A percentile compares a stretch with the other conserved stretches of the same genome.
phyloP scores from a whole-genome alignment of 2,329 filamentous ascomycete genomes.

The Diaporthe sp. region DNA sequence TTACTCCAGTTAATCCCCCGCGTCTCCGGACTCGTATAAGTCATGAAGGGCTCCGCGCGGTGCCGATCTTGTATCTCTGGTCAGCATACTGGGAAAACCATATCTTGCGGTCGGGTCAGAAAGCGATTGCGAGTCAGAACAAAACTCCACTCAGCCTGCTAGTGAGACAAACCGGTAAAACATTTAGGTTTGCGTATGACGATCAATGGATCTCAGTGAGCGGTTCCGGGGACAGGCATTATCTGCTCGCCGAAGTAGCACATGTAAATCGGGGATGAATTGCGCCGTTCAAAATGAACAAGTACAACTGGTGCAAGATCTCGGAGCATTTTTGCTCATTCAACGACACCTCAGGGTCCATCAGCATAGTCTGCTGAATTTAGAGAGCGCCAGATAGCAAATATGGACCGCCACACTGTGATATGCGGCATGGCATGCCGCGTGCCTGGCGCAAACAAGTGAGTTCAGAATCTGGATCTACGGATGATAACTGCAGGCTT shows the following conservation, averaged over 20 bases:
- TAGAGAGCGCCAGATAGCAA: background rate
- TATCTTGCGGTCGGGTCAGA: background rate
- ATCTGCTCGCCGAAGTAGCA: too few species aligned
- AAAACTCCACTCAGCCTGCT: background rate
- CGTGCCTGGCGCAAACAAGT: constrained; percentile 20
- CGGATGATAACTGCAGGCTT: background rate
- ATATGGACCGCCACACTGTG: constrained; percentile 12
- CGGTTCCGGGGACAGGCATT: background rate
- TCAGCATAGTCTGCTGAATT: background rate
- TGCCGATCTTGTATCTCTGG: constrained; percentile 13
- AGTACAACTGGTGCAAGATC: background rate
- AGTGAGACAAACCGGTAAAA: background rate
- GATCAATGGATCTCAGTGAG: constrained; percentile 3
- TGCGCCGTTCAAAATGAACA: background rate
- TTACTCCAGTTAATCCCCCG: background rate
- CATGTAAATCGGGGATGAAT: background rate
- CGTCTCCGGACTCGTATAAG: constrained; percentile 3
- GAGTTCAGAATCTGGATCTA: background rate
- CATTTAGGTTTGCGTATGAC: background rate
- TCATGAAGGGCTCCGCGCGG: background rate
- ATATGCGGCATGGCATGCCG: constrained; percentile 32
- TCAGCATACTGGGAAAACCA: background rate
- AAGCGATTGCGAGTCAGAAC: background rate
- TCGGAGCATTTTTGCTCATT: background rate
- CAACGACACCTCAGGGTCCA: background rate